Evolutionary conservation across 441 rosid genomes (phyloP), one percentile per base, ranked within the genome.

Genomic region (Mallotus repandus): DNA sequence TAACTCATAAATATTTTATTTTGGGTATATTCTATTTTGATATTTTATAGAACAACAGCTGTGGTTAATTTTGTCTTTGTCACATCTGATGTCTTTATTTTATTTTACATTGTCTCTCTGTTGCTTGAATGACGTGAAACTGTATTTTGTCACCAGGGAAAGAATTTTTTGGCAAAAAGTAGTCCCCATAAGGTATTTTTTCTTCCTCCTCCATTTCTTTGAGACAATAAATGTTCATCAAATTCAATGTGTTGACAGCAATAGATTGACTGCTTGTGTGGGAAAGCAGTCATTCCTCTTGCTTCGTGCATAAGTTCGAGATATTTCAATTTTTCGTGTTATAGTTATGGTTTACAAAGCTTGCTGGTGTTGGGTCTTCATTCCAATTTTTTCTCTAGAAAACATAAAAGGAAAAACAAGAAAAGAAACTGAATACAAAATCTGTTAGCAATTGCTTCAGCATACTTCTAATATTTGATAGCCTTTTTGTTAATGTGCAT

Each of bases 141-240:
- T 69, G 10, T 75, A 16, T 71, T 76, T 78, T 74, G 22, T 58
- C 35, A 68, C 63, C 88, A 91, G 97, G 92, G 73, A 66, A 81
- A 79, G 69, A 73, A 73, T 60, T 89, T 89, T 80, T 63, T 89
- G 66, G 91, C 85, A 71, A 89, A 84, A 81, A 82, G 81, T 73
- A 80, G 89, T 66, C 82, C 85, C 48, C 91, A 91, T 76, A 91
- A 91, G 92, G 97, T 91, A 74, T 10, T 22, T 15, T 63, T 7
- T 68, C 43, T 8, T 25, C 11, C 62, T 15, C 9, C 18, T 9
- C 16, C n/a, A 10, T 43, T 4, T 56, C 53, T 48, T 43, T 46
- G 22, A 25, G 22, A 13, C 6, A n/a, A n/a, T 55, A 55, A n/a
- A 22, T 43, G 55, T 25, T 4, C 5, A 41, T 16, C 7, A 45